Evolutionary conservation across 306 rosid genomes (phyloP).

Genomic region (Vicia villosa): DNA sequence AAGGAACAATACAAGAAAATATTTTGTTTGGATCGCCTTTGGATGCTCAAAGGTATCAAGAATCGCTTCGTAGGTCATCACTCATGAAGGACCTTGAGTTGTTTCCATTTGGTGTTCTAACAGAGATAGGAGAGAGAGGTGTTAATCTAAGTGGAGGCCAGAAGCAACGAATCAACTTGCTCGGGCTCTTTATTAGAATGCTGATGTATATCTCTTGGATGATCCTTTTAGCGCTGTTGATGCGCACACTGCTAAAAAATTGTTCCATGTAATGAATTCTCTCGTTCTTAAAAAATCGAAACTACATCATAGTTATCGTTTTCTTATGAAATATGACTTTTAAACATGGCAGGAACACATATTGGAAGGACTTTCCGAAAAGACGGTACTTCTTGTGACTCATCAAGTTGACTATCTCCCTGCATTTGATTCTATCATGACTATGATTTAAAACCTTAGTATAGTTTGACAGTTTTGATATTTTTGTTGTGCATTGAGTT

Average conservation of each 20-base stretch:
- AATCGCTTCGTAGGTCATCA: conserved; percentile 48
- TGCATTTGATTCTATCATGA: conserved; percentile 45
- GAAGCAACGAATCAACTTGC: too few species aligned
- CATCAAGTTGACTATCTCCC: conserved; percentile 70
- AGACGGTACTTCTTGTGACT: conserved; percentile 58
- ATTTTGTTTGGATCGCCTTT: conserved; percentile 53
- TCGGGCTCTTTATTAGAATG: too few species aligned
- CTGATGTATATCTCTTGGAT: too few species aligned
- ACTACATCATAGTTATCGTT: not conserved
- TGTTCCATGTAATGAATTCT: too few species aligned
- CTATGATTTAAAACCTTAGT: too few species aligned
- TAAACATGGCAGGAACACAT: conserved; percentile 46
- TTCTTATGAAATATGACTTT: not conserved
- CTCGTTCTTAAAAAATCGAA: not conserved
- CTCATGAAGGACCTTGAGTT: conserved; percentile 55
- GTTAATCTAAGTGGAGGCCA: too few species aligned
- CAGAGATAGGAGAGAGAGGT: conserved; percentile 60
- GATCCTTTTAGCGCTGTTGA: too few species aligned
- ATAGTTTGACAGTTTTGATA: not conserved
- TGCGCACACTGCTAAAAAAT: too few species aligned
- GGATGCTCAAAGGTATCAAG: conserved; percentile 48
- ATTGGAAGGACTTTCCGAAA: conserved; percentile 49
- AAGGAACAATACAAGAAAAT: conserved; percentile 53
- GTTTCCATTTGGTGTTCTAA: conserved; percentile 53
- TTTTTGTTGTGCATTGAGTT: not conserved